phyloP scores from a whole-genome alignment of 148 eudicot species.

The Polygonum maritimum region DNA sequence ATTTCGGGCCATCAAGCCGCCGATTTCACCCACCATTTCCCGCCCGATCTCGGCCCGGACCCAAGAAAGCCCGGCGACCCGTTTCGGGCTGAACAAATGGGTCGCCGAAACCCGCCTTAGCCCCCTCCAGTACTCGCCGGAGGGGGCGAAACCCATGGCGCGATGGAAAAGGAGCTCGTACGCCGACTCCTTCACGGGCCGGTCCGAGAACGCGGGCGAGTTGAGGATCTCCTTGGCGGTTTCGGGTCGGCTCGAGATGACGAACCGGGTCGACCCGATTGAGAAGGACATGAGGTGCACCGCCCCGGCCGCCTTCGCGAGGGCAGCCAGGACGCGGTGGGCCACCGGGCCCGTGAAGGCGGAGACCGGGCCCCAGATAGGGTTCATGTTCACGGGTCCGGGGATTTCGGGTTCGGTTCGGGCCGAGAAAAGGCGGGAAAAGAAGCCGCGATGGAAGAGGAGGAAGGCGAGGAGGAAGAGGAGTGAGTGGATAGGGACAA shows the following conservation, averaged over 20 bases:
- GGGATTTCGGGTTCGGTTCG: slow-evolving; percentile 1
- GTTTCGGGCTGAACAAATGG: slow-evolving; percentile 8
- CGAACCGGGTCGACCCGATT: slow-evolving; percentile 10
- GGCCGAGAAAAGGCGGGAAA: background rate
- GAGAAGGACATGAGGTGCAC: slow-evolving; percentile 4
- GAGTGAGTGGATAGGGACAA: background rate
- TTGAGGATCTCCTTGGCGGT: slow-evolving; percentile 12
- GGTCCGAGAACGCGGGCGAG: slow-evolving; percentile 9
- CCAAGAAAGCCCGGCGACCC: background rate
- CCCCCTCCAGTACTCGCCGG: slow-evolving; percentile 11
- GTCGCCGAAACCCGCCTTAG: slow-evolving; percentile 11
- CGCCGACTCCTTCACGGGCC: slow-evolving; percentile 14
- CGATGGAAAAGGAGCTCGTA: slow-evolving; percentile 10
- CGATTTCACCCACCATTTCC: slow-evolving; percentile 12
- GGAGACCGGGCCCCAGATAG: background rate
- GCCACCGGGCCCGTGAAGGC: slow-evolving; percentile 7
- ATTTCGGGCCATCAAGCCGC: slow-evolving; percentile 16
- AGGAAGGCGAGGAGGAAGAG: background rate
- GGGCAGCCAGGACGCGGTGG: slow-evolving; percentile 4
- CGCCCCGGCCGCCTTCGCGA: background rate
- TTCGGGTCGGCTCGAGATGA: slow-evolving; percentile 9
- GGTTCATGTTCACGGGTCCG: background rate
- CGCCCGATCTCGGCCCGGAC: background rate
- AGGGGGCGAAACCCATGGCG: slow-evolving; percentile 13
- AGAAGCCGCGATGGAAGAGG: slow-evolving; percentile 1